phyloP scores from a whole-genome alignment of 495 filamentous ascomycete genomes.

The Podospora appendiculata region DNA sequence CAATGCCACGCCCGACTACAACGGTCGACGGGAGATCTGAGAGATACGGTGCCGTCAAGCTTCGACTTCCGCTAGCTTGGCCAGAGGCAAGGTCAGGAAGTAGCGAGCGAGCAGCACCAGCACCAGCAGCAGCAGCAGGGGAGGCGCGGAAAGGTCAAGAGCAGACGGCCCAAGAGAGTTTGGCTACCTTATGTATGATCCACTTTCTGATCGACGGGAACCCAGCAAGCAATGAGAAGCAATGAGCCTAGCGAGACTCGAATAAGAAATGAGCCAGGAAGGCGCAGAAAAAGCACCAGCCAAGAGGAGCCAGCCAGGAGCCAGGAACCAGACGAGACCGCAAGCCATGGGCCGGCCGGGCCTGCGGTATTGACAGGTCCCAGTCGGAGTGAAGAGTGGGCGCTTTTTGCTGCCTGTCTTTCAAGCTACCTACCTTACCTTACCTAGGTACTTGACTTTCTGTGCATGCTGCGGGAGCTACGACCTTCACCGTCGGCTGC shows the following conservation, averaged over 20 bases:
- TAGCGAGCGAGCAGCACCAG: neutral
- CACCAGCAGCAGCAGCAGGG: neutral
- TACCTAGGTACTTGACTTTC: neutral
- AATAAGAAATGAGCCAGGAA: too few relatives aligned
- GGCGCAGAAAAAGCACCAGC: too few relatives aligned
- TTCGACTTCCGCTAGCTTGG: too few relatives aligned
- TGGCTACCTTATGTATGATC: slow-evolving; percentile 7
- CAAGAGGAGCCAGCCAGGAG: too few relatives aligned
- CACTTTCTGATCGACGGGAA: slow-evolving; percentile 8
- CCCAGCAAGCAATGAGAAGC: neutral
- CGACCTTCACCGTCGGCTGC: too few relatives aligned
- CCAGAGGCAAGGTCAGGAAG: too few relatives aligned
- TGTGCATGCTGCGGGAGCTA: neutral
- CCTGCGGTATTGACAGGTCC: too few relatives aligned
- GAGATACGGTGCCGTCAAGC: neutral
- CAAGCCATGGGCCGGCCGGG: too few relatives aligned
- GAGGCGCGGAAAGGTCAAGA: neutral
- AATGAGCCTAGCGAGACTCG: neutral
- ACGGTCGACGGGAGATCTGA: neutral
- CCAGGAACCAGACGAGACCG: too few relatives aligned
- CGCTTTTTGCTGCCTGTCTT: neutral
- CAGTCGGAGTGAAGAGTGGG: too few relatives aligned
- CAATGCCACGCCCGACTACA: neutral
- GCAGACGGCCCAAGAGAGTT: neutral
- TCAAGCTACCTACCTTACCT: neutral